A percentile compares a stretch with the other conserved stretches of the same genome.
Conservation (phyloP, 768 basidiomycete genomes). For the Russula olivacea region DNA sequence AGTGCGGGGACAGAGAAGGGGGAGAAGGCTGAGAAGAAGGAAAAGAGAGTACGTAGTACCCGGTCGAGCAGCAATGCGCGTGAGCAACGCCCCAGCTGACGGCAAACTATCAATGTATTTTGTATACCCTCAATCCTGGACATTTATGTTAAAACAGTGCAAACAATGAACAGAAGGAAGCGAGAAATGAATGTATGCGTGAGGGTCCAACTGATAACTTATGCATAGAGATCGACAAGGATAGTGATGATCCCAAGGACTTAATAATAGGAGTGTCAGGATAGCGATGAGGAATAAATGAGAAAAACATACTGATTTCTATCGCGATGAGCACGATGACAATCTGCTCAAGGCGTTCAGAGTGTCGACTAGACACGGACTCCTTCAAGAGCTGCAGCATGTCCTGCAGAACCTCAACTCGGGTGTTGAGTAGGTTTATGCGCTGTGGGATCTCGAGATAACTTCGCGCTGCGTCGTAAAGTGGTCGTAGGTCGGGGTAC, state of each 20-base stretch:
- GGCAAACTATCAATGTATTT: background rate
- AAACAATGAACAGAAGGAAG: slow-evolving; percentile 1
- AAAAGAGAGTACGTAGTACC: slow-evolving; percentile 10
- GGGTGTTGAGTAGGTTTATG: slow-evolving; percentile 86
- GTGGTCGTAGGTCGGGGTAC: slow-evolving; percentile 89
- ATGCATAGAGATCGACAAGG: slow-evolving; percentile 63
- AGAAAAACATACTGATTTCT: slow-evolving; percentile 58
- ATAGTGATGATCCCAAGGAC: slow-evolving; percentile 90
- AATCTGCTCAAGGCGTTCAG: slow-evolving; percentile 88
- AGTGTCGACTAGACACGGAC: slow-evolving; percentile 84
- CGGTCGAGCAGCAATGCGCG: slow-evolving; percentile 11
- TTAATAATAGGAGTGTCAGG: slow-evolving; percentile 27
- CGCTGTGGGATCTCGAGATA: slow-evolving; percentile 95
- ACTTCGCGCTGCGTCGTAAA: slow-evolving; percentile 89
- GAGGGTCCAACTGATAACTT: background rate
- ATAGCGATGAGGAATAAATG: background rate
- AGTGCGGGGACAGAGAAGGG: slow-evolving; percentile 21
- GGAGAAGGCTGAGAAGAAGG: slow-evolving; percentile 22
- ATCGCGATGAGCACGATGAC: slow-evolving; percentile 88
- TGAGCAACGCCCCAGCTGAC: slow-evolving; percentile 9
- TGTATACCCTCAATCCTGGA: background rate
- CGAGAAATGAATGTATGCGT: slow-evolving; percentile 7
- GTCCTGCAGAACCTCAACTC: slow-evolving; percentile 94
- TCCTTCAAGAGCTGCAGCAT: slow-evolving; percentile 95
- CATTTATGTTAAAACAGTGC: slow-evolving; percentile 33